These are phyloP conservation scores for Colletotrichum tabaci DNA, from an alignment of 2,329 filamentous ascomycete genomes.

Conservation along the genomic window DNA sequence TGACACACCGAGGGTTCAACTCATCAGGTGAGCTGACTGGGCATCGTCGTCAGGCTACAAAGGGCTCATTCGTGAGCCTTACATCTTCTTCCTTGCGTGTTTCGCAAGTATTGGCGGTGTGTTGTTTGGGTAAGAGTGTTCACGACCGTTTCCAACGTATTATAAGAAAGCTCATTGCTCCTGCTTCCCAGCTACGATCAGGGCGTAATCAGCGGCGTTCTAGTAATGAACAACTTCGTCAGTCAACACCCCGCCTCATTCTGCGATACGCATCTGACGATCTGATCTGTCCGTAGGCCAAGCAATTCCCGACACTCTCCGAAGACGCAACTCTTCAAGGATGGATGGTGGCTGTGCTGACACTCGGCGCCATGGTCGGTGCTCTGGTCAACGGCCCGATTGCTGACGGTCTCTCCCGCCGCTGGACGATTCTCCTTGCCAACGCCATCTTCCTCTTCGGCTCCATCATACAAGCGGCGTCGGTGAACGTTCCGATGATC, in stretches of 20 bases:
- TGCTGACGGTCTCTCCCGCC: conserved; percentile 53
- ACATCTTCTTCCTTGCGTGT: conserved; percentile 26
- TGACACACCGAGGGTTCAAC: background rate
- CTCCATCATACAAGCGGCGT: conserved; percentile 60
- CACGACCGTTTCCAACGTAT: too few relatives aligned
- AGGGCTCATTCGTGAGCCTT: conserved; percentile 12
- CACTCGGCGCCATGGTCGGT: conserved; percentile 69
- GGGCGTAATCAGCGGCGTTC: conserved; percentile 62
- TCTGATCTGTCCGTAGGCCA: background rate
- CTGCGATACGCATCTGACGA: conserved; percentile 47
- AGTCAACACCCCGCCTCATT: conserved; percentile 43
- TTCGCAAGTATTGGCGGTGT: conserved; percentile 23
- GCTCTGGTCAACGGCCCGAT: conserved; percentile 60
- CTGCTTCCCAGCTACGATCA: conserved; percentile 63
- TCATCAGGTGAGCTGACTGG: background rate
- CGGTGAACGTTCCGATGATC: conserved; percentile 56
- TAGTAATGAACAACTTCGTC: conserved; percentile 62
- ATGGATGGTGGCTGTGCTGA: conserved; percentile 58
- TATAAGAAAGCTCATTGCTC: too few relatives aligned
- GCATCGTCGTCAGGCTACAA: background rate
- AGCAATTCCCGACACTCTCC: conserved; percentile 20
- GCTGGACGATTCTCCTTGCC: conserved; percentile 54
- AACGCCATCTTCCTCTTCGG: conserved; percentile 57
- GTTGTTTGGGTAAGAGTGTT: conserved; percentile 1
- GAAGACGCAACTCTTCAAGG: conserved; percentile 20